Evolutionary conservation across 2,329 filamentous ascomycete genomes (phyloP).

Genomic region (Berkeleyomyces basicola): DNA sequence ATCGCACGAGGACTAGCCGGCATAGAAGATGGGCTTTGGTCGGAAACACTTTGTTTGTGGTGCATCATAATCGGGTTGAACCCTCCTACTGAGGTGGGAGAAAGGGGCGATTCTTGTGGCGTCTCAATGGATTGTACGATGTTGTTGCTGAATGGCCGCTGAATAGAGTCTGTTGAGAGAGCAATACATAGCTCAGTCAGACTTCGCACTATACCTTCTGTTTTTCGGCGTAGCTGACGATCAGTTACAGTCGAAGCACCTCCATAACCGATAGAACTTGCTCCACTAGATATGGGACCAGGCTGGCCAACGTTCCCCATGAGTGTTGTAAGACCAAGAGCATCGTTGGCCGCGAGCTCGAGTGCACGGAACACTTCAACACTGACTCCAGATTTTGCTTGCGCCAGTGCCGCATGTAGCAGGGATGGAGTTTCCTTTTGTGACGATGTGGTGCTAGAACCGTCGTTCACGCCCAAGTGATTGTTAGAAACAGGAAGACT

Average conservation of each 20-base stretch:
- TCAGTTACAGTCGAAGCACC: conserved; percentile 42
- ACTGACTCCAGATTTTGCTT: conserved; percentile 54
- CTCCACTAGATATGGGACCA: conserved; percentile 49
- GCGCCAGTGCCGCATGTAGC: conserved; percentile 63
- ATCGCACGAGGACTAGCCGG: conserved; percentile 31
- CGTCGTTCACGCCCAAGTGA: conserved; percentile 24
- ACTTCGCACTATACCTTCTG: conserved; percentile 81
- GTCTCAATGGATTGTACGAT: conserved; percentile 11
- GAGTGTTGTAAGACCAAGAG: conserved; percentile 60
- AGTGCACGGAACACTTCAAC: conserved; percentile 61
- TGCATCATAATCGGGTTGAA: conserved; percentile 22
- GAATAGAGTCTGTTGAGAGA: conserved; percentile 43
- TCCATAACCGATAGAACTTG: conserved; percentile 41
- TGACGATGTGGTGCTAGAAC: conserved; percentile 25
- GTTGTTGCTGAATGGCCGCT: conserved; percentile 14
- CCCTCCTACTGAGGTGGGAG: conserved; percentile 30
- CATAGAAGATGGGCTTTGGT: conserved; percentile 24
- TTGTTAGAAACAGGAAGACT: conserved; percentile 32
- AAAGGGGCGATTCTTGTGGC: conserved; percentile 21
- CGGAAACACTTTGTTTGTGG: conserved; percentile 28
- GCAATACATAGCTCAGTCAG: conserved; percentile 85
- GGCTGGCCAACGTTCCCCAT: conserved; percentile 57
- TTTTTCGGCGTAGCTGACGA: conserved; percentile 73
- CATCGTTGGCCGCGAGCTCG: conserved; percentile 68
- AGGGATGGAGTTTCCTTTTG: conserved; percentile 54